Base-by-base conservation (phyloP, 2,329 filamentous ascomycete species). In the Claviceps sp. region DNA sequence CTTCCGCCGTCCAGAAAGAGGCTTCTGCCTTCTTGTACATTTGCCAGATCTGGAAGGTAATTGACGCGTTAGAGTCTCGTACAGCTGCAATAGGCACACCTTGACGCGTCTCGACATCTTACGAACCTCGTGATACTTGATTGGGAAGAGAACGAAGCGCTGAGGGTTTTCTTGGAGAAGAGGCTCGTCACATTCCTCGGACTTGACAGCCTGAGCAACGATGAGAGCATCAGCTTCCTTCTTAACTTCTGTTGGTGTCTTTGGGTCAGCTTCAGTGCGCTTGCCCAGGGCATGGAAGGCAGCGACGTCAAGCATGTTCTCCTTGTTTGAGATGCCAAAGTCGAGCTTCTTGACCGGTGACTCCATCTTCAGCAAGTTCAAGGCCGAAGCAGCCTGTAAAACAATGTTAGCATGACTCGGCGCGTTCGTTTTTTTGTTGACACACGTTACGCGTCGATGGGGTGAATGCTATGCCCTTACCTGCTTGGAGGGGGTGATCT, bases 11-110 rank as follows among this genome's bases (percentile, higher is more conserved):
- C 93, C 93, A 98, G 84, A 98, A 98, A 44, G 93, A 97, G 50
- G 93, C 93, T 71, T 98, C 91, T 59, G 90, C 90, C 77, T 97
- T 97, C 83, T 98, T 98, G 82, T 98, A 98, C 91, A 97, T 97
- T 72, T 97, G 91, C 93, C 93, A 98, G 71, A 96, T 94, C 90
- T 96, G 58, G 55, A 50, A 48, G 54, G 55, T 49, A 56, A 29
- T 5, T 16, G 22, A 5, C n/a, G 17, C 45, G 40, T 51, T 46
- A 49, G 47, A 34, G 22, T 17, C 7, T 48, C 3, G 38, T 20
- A 11, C 16, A 43, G 22, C 40, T 5, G 8, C 29, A 37, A 38
- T 11, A 23, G 57, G 54, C 43, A 50, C 62, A 77, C 84, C 77
- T 85, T 77, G 77, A 88, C 84, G 83, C 85, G 85, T 83, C 60